phyloP scores from a whole-genome alignment of 2,329 filamentous ascomycete genomes.

The Lasiodiplodia sp. region DNA sequence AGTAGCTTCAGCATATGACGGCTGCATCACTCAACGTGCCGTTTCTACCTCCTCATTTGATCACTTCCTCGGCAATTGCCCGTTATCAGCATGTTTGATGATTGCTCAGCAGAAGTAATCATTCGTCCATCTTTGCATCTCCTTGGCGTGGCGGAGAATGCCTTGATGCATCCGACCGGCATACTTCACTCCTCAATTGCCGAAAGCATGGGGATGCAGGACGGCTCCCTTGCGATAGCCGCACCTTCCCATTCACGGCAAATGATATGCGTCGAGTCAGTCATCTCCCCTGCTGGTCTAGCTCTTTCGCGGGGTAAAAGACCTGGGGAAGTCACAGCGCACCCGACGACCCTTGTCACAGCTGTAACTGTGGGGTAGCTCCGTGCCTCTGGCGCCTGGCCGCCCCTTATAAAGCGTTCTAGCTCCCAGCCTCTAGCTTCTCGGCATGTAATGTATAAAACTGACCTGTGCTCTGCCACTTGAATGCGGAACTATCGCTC shows the following conservation, averaged over 20 bases:
- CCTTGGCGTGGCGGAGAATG: not conserved
- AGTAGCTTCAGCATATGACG: not conserved
- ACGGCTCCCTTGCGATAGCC: not conserved
- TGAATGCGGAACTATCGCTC: not conserved
- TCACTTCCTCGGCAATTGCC: not conserved
- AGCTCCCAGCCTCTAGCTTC: not conserved
- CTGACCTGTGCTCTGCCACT: not conserved
- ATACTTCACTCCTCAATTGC: slow-evolving; percentile 1
- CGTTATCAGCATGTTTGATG: not conserved
- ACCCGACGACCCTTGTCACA: slow-evolving; percentile 15
- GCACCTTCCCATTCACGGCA: not conserved
- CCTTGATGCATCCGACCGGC: not conserved
- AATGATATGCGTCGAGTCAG: slow-evolving; percentile 18
- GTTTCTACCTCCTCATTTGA: not conserved
- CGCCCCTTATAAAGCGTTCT: not conserved
- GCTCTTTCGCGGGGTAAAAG: slow-evolving; percentile 11
- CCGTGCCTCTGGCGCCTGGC: not conserved
- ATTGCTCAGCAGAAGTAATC: not conserved
- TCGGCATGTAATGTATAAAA: not conserved
- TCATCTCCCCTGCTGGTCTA: not conserved
- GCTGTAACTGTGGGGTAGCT: slow-evolving; percentile 8
- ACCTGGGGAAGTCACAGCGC: not conserved
- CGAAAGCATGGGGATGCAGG: not conserved
- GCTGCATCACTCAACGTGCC: too few relatives aligned
- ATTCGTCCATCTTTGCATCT: not conserved